A percentile compares a stretch with the other conserved stretches of the same genome.
These are phyloP conservation scores for Termitomyces sp. DNA, from an alignment of 768 basidiomycete species.

Conservation along the genomic window DNA sequence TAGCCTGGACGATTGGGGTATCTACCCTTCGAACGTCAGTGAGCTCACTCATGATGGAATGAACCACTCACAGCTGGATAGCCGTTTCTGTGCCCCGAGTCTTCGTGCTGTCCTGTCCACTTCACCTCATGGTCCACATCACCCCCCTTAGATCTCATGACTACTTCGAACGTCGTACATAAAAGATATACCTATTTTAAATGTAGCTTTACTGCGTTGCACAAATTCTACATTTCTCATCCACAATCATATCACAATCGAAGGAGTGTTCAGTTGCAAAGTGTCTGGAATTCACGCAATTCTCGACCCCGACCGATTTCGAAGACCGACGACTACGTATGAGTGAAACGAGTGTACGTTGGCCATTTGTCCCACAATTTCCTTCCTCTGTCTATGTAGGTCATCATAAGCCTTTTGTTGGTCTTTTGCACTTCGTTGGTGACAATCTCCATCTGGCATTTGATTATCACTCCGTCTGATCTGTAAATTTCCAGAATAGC, in stretches of 20 bases:
- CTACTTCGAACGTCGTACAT: too few relatives aligned
- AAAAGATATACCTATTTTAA: too few relatives aligned
- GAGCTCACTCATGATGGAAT: constrained; percentile 29
- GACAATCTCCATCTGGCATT: not conserved
- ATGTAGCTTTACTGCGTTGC: too few relatives aligned
- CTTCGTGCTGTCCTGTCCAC: not conserved
- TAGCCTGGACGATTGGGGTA: constrained; percentile 42
- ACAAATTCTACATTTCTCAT: too few relatives aligned
- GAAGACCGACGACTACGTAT: too few relatives aligned
- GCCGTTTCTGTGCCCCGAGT: not conserved
- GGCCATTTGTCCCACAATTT: too few relatives aligned
- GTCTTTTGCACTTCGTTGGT: not conserved
- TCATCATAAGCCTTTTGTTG: too few relatives aligned
- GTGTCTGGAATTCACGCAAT: not conserved
- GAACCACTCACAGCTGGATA: constrained; percentile 3
- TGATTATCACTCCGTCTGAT: not conserved
- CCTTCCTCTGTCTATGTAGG: not conserved
- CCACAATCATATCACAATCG: not conserved
- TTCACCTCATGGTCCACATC: too few relatives aligned
- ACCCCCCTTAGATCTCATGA: too few relatives aligned
- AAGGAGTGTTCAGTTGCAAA: not conserved
- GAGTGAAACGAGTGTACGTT: too few relatives aligned
- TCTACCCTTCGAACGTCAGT: constrained; percentile 36
- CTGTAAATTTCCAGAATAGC: too few relatives aligned
- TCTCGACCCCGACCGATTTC: not conserved